These are phyloP conservation scores for Eucalyptus victrix DNA, from an alignment of 345 rosid genomes.

Conservation along the genomic window DNA sequence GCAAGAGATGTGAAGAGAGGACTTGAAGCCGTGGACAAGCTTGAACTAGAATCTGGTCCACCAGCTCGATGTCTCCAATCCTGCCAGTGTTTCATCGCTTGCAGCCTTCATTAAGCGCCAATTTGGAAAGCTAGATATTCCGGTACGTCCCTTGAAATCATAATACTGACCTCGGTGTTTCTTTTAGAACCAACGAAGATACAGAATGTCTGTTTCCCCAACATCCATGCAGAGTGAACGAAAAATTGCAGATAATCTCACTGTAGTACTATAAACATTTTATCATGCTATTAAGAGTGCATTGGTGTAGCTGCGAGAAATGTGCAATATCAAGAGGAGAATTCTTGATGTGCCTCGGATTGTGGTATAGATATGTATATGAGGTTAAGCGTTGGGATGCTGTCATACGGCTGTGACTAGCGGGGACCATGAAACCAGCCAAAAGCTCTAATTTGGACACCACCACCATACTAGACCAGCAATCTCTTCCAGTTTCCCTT, in stretches of 20 bases:
- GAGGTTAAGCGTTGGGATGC: background rate
- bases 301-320: background rate
- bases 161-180: background rate
- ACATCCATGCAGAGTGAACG: background rate
- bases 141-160: constrained; percentile 1
- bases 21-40: constrained; percentile 14
- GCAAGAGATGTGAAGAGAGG: constrained; percentile 16
- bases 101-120: constrained; percentile 8
- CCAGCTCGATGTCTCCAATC: constrained; percentile 20
- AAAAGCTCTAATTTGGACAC: background rate
- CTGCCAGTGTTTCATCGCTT: constrained; percentile 5
- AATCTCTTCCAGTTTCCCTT: background rate
- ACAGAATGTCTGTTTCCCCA: background rate
- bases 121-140: constrained; percentile 28
- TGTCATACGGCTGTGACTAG: background rate
- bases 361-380: background rate
- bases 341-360: background rate
- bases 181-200: background rate
- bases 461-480: background rate
- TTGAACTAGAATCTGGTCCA: constrained; percentile 4
- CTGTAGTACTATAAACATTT: too few relatives aligned
- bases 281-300: too few relatives aligned
- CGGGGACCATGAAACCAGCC: background rate
- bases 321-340: background rate
- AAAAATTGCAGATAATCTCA: too few relatives aligned